Conservation (phyloP, 345 rosid genomes). For the Sisymbrium irio region DNA sequence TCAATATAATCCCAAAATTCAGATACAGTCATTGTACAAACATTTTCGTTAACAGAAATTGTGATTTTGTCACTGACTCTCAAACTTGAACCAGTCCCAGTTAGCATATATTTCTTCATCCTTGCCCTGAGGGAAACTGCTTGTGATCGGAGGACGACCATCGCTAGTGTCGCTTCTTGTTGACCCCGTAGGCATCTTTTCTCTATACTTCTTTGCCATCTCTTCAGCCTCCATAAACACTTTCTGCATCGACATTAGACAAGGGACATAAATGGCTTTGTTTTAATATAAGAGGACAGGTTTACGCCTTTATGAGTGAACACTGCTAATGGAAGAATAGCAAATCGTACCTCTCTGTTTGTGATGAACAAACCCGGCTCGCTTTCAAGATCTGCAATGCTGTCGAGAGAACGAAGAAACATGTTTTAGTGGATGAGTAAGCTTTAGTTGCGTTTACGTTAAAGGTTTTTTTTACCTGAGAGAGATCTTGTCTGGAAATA, state of each 20-base stretch:
- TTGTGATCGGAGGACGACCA: constrained; percentile 33
- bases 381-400: constrained; percentile 84
- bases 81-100: constrained; percentile 93
- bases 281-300: not conserved
- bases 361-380: constrained; percentile 78
- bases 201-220: constrained; percentile 77
- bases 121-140: constrained; percentile 40
- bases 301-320: not conserved
- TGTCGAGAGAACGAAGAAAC: constrained; percentile 26
- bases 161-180: constrained; percentile 24
- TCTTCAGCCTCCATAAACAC: constrained; percentile 80
- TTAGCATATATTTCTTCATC: constrained; percentile 68
- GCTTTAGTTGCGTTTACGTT: not conserved
- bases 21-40: constrained; percentile 19
- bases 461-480: constrained; percentile 52
- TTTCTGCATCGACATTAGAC: constrained; percentile 42
- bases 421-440: not conserved
- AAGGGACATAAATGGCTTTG: not conserved
- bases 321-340: not conserved
- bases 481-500: constrained; percentile 74
- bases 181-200: constrained; percentile 45
- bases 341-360: constrained; percentile 62
- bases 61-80: constrained; percentile 33
- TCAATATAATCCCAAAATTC: constrained; percentile 14
- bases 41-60: not conserved